Conservation (phyloP, 345 rosid species). For the Salix caprea region DNA sequence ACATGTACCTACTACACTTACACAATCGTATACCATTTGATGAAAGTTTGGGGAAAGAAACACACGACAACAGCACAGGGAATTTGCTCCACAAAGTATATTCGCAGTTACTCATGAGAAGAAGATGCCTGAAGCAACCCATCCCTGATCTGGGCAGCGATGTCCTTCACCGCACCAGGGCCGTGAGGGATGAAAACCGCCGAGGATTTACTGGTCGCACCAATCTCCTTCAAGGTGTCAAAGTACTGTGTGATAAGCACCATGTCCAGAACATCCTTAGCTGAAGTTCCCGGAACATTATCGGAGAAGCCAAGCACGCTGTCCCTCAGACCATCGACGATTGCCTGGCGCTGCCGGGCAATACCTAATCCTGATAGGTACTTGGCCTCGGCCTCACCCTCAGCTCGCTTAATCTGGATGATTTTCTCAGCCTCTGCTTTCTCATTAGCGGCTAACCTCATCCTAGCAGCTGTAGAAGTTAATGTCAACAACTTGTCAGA, state of each 20-base stretch:
- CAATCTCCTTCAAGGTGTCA: constrained; percentile 25
- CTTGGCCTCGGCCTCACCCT: constrained; percentile 22
- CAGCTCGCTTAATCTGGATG: constrained; percentile 17
- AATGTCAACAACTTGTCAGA: neutral
- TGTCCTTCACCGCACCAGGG: constrained; percentile 17
- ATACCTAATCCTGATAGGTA: constrained; percentile 18
- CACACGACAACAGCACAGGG: no score
- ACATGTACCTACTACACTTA: no score
- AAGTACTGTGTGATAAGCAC: constrained; percentile 25
- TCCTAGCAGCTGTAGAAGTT: constrained; percentile 12
- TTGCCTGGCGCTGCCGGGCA: constrained; percentile 24
- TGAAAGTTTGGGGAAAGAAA: neutral
- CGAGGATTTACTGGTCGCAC: constrained; percentile 13
- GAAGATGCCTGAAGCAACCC: constrained; percentile 15
- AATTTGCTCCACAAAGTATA: neutral
- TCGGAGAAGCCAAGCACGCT: constrained; percentile 24
- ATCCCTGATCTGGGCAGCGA: constrained; percentile 16
- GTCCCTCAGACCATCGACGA: constrained; percentile 24
- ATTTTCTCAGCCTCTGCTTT: constrained; percentile 25
- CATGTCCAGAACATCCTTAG: constrained; percentile 26
- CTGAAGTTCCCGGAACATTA: constrained; percentile 20
- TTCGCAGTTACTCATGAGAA: neutral
- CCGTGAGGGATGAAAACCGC: constrained; percentile 21
- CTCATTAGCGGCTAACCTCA: constrained; percentile 23
- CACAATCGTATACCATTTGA: no score